Evolutionary conservation across 2,329 filamentous ascomycete species (phyloP), one percentile per base, ranked within the genome.

Genomic region (Cercospora sojina): DNA sequence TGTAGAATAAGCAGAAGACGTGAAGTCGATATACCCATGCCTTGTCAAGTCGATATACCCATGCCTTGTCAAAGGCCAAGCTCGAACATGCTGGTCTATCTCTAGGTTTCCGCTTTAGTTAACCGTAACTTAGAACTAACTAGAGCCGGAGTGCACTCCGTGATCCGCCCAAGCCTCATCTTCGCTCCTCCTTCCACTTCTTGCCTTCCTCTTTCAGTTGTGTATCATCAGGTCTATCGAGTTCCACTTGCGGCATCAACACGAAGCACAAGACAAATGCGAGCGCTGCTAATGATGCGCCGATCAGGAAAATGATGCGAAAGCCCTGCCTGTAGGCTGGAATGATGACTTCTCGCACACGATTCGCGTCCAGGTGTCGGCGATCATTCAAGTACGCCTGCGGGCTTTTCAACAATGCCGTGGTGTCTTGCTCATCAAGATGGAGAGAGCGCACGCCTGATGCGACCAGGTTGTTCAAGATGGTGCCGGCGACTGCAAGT

Each of bases 261-360:
- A 69, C 71, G 27, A 71, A 61, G 9, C 78, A 75, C 29, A 81
- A 53, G 12, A 77, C 59, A 35, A 78, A 78, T 0, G 79, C 78
- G 1, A 79, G 23, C 0, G 75, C 75, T 1, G 79, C 76, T 31
- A 82, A 67, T 3, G 72, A 71, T 0, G 80, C 78, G 2, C 77
- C 76, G 10, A 80, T 72, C 3, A 80, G 67, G 65, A 82, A 82
- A 5, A 82, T 77, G 29, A 78, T 77, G 10, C 75, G 73, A 66
- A 82, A 81, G 0, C 78, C 80, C 9, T 73, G 71, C 32, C 74
- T 72, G 64, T 82, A 82, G 0, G 77, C 79, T 25, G 64, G 66
- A 12, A 70, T 51, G 20, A 70, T 65, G 12, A 59, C 59, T 23
- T 1, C 75, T 70, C 20, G 78, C 72, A 10, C 80, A 62, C 3